Conservation (phyloP, 1,284 basidiomycete species). For the Marasmius oreades region DNA sequence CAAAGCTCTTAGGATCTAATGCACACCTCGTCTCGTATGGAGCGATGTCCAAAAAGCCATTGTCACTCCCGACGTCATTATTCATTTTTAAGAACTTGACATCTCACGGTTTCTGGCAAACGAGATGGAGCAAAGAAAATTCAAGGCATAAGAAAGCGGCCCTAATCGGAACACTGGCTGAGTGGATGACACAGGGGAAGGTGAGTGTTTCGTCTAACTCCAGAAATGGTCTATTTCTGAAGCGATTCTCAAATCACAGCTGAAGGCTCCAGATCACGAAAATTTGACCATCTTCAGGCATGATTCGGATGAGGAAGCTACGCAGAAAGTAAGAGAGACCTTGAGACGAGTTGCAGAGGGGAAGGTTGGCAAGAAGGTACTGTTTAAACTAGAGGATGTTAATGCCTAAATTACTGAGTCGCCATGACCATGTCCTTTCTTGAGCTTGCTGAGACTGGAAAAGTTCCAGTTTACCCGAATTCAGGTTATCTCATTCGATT, state of each 20-base stretch:
- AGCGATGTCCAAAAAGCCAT: slow-evolving; percentile 82
- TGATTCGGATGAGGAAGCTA: slow-evolving; percentile 52
- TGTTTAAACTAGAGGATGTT: slow-evolving; percentile 49
- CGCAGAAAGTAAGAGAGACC: slow-evolving; percentile 41
- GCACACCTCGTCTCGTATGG: slow-evolving; percentile 83
- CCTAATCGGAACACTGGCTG: slow-evolving; percentile 50
- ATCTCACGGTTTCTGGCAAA: slow-evolving; percentile 75
- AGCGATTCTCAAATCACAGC: slow-evolving; percentile 31
- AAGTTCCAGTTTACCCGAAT: neutral
- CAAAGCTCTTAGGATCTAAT: slow-evolving; percentile 57
- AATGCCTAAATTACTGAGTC: neutral
- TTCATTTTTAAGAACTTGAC: slow-evolving; percentile 82
- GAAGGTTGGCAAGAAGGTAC: slow-evolving; percentile 65
- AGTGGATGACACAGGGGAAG: slow-evolving; percentile 51
- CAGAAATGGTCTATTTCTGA: slow-evolving; percentile 5
- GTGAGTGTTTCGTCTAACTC: slow-evolving; percentile 29
- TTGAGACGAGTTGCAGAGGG: slow-evolving; percentile 51
- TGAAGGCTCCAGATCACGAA: slow-evolving; percentile 65
- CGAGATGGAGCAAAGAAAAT: slow-evolving; percentile 61
- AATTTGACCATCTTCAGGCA: slow-evolving; percentile 50
- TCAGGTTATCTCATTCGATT: too few species aligned
- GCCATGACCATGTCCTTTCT: neutral
- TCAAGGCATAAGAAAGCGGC: slow-evolving; percentile 37
- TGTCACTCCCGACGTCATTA: slow-evolving; percentile 72
- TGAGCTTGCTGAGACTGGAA: neutral